Conservation (phyloP, 2,329 filamentous ascomycete genomes). For the Raffaelea deltoideospora region DNA sequence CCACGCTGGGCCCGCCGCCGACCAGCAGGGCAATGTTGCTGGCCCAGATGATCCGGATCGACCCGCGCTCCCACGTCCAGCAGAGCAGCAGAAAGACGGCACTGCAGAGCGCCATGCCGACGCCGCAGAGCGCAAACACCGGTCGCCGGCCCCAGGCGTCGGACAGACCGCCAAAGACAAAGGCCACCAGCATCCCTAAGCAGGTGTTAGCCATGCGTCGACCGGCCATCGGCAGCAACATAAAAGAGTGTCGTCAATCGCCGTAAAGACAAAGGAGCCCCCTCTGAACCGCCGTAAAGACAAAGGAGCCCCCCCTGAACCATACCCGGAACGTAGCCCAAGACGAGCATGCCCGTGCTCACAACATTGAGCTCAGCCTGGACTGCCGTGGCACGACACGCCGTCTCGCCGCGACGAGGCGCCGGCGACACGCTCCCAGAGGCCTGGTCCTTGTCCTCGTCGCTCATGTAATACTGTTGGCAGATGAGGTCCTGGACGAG, state of each 20-base stretch:
- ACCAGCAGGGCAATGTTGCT: not conserved
- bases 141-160: slow-evolving; percentile 1
- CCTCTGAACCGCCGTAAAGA: too few relatives aligned
- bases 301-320: not conserved
- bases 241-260: too few relatives aligned
- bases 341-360: not conserved
- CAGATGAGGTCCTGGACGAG: slow-evolving; percentile 1
- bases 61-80: not conserved
- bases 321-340: not conserved
- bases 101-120: not conserved
- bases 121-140: not conserved
- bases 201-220: too few relatives aligned
- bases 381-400: not conserved
- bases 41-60: not conserved
- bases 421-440: not conserved
- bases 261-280: too few relatives aligned
- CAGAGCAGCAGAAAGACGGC: not conserved
- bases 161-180: not conserved
- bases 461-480: not conserved
- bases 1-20: slow-evolving; percentile 1
- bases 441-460: too few relatives aligned
- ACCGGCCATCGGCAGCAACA: too few relatives aligned
- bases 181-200: not conserved
- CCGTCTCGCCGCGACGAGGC: not conserved
- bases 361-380: slow-evolving; percentile 1